Base-by-base conservation (phyloP, 306 rosid genomes). In the Herpetospermum pedunculosum region DNA sequence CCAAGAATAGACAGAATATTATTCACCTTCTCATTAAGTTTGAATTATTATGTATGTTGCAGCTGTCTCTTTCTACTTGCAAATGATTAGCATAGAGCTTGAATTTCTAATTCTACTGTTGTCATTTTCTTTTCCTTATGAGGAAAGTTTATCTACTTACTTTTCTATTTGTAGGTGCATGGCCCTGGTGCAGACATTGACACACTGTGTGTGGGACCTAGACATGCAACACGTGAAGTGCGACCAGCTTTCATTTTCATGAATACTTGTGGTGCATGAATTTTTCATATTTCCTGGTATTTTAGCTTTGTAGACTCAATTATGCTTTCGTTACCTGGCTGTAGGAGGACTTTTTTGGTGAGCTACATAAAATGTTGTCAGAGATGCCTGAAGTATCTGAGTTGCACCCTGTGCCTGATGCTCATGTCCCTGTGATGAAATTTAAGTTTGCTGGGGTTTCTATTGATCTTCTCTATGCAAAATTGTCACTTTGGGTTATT, bases 161-260 rank as follows among this genome's bases (percentile, higher is more conserved):
- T 64, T 64, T 58, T 80, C 11, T 57, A 77, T 62, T 80, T 79
- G 65, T 73, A 94, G 99, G 99, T 94, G 71, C 96, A 94, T 85
- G 95, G 97, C 72, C 99, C 99, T 50, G 97, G 99, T 59, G 97
- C 97, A 37, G 99, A 94, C 80, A 91, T 91, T 63, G 97, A 94
- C 77, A 91, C 97, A 34, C 96, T 94, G 29, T 94, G 99, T 68
- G 99, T 94, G 77, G 99, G 97, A 49, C 99, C 99, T 48, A 91
- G 91, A 85, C 89, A 91, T 74, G 99, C 97, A 82, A 79, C 88
- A 67, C 88, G 99, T 87, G 96, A 94, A 57, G 99, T 94, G 80
- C 71, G 87, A 75, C 64, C 41, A 43, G 29, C 62, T 43, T 75
- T 52, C 28, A 43, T 30, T 57, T 72, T 49, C 47, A 21, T 52